Percentiles rank a stretch among this genome's conserved stretches.
Conservation (phyloP, 768 basidiomycete genomes). For the Leucogyrophana mollusca region DNA sequence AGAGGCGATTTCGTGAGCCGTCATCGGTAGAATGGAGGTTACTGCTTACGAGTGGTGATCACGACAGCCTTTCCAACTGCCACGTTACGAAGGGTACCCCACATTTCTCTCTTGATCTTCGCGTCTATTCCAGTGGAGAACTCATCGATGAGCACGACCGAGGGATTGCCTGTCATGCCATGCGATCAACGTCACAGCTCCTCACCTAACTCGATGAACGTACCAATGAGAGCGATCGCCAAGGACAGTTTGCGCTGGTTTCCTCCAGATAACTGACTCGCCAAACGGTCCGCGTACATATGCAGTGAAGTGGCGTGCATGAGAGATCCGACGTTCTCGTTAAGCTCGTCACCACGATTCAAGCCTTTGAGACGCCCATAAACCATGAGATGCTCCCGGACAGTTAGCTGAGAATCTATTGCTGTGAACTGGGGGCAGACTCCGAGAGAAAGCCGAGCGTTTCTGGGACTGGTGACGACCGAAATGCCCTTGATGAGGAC, state of each 20-base stretch:
- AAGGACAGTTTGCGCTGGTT: conserved; percentile 77
- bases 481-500: conserved; percentile 66
- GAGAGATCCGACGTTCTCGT: conserved; percentile 52
- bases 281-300: conserved; percentile 66
- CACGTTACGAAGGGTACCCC: conserved; percentile 66
- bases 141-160: conserved; percentile 79
- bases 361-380: conserved; percentile 78
- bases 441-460: conserved; percentile 67
- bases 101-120: conserved; percentile 83
- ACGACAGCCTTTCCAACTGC: conserved; percentile 68
- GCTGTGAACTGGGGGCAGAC: conserved; percentile 87
- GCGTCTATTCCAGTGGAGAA: conserved; percentile 84
- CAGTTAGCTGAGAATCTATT: conserved; percentile 75
- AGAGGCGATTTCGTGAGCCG: neutral
- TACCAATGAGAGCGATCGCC: conserved; percentile 74
- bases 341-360: conserved; percentile 43
- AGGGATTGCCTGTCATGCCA: conserved; percentile 55
- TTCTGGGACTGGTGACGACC: conserved; percentile 60
- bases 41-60: conserved; percentile 71
- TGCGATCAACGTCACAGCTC: neutral
- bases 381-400: conserved; percentile 70
- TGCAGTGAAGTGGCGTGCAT: conserved; percentile 57
- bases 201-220: neutral
- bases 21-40: neutral
- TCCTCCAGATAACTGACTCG: conserved; percentile 74